Evolutionary conservation across 2,329 filamentous ascomycete genomes (phyloP), one percentile per base, ranked within the genome.

Genomic region (Furcasterigmium sp.): DNA sequence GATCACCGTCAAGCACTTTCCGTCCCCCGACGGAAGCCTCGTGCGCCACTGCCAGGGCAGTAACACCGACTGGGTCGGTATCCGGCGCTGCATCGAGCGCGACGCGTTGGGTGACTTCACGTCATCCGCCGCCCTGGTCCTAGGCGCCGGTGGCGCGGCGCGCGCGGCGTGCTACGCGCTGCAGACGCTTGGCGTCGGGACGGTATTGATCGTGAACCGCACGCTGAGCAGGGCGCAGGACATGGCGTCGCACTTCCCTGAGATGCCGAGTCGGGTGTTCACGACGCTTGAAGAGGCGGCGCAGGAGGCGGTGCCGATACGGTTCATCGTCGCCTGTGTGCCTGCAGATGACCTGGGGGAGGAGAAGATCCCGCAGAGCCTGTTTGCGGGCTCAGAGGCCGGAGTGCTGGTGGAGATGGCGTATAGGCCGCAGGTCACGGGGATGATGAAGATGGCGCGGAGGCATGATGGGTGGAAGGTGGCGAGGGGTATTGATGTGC

Each of bases 351-450:
- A 41, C 11, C 20, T 41, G 11, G 17, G 20, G 13, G 29, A 28
- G 30, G 30, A 35, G 5, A 25, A 25, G 29, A 35, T 36, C 11
- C 39, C 39, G 14, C 18, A 21, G 11, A 20, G 15, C 4, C 29
- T 41, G 13, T 41, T 41, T 35, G 18, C 8, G 5, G 9, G 11
- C 4, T 19, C 29, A 8, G 39, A 36, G 18, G 13, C 19, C 3
- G 39, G 39, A 5, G 39, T 41, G 8, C 21, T 41, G 29, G 20
- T 41, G 8, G 39, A 41, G 30, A 41, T 41, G 39, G 29, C 39
- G 20, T 41, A 41, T 20, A 23, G 21, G 19, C 39, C 39, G 7
- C 30, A 41, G 29, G 30, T 41, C 9, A 41, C 39, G 13, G 39
- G 39, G 11, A 41, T 35, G 39, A 41, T 41, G 29, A 14, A 9